These are phyloP conservation scores for Fusarium tuaranense DNA, from an alignment of 2,329 filamentous ascomycete species.

Conservation along the genomic window DNA sequence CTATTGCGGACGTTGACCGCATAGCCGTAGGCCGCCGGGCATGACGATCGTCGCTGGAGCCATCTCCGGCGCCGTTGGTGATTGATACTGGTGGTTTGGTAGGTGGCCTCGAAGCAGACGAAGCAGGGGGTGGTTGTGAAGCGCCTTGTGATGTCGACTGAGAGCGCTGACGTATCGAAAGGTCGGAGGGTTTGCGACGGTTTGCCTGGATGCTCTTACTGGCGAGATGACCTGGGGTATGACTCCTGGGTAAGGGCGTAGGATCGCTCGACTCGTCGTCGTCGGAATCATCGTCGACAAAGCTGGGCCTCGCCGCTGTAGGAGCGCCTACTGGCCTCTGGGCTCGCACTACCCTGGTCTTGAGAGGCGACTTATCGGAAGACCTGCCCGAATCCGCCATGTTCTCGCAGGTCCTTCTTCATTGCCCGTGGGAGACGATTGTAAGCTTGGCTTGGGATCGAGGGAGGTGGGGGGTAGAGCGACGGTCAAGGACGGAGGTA, in stretches of 20 bases:
- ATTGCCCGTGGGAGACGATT: slow-evolving; percentile 43
- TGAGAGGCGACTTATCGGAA: slow-evolving; percentile 50
- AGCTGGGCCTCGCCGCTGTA: slow-evolving; percentile 45
- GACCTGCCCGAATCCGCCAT: slow-evolving; percentile 59
- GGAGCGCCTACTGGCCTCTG: slow-evolving; percentile 62
- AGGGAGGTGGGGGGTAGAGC: slow-evolving; percentile 19
- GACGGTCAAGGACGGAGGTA: neutral
- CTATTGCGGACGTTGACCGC: slow-evolving; percentile 67
- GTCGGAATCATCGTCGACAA: slow-evolving; percentile 51
- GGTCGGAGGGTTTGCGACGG: slow-evolving; percentile 63
- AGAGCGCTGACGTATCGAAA: slow-evolving; percentile 65
- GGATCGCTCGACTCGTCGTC: slow-evolving; percentile 52
- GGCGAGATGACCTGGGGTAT: slow-evolving; percentile 72
- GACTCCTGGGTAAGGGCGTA: slow-evolving; percentile 63
- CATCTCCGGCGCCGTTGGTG: slow-evolving; percentile 38
- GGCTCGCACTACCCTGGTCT: slow-evolving; percentile 58
- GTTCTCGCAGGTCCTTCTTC: slow-evolving; percentile 45
- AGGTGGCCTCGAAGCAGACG: slow-evolving; percentile 42
- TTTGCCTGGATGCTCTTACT: slow-evolving; percentile 65
- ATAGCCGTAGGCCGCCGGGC: slow-evolving; percentile 56
- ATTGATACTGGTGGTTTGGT: slow-evolving; percentile 44
- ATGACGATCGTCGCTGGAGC: slow-evolving; percentile 43
- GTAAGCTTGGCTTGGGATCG: slow-evolving; percentile 17
- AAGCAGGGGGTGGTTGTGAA: slow-evolving; percentile 39
- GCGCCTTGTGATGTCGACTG: slow-evolving; percentile 59